phyloP scores from a whole-genome alignment of 2,329 filamentous ascomycete genomes.

The Aspergillus candidus region DNA sequence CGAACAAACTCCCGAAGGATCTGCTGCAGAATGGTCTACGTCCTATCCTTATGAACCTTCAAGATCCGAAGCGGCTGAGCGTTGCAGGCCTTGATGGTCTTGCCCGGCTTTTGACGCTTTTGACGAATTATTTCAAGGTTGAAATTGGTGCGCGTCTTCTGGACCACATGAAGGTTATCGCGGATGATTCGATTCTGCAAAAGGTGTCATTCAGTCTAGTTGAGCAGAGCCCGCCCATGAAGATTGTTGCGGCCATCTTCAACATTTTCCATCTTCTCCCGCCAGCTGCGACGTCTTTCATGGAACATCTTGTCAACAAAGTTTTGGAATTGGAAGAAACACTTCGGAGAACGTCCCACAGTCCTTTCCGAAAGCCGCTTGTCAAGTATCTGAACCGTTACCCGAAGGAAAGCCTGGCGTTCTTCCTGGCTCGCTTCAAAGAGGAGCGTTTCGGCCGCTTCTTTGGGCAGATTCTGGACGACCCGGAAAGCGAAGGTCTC shows the following conservation, averaged over 20 bases:
- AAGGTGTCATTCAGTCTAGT: constrained; percentile 92
- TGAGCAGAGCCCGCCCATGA: constrained; percentile 88
- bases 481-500: constrained; percentile 67
- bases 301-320: constrained; percentile 80
- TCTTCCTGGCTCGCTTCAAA: constrained; percentile 71
- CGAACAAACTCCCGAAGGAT: constrained; percentile 89
- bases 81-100: constrained; percentile 87
- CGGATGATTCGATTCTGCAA: constrained; percentile 72
- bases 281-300: constrained; percentile 80
- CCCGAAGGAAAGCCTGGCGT: constrained; percentile 75
- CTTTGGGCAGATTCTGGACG: constrained; percentile 76
- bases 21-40: constrained; percentile 87
- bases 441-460: constrained; percentile 86
- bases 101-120: constrained; percentile 76
- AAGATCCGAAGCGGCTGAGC: constrained; percentile 84
- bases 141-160: constrained; percentile 91
- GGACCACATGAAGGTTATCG: constrained; percentile 87
- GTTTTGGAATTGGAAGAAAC: constrained; percentile 84
- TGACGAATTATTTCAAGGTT: constrained; percentile 98
- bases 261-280: constrained; percentile 97
- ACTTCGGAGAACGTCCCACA: constrained; percentile 78
- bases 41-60: constrained; percentile 92
- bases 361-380: constrained; percentile 83
- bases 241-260: constrained; percentile 88
- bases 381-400: constrained; percentile 94